phyloP scores from a whole-genome alignment of 306 rosid genomes.

The Ormosia semicastrata region DNA sequence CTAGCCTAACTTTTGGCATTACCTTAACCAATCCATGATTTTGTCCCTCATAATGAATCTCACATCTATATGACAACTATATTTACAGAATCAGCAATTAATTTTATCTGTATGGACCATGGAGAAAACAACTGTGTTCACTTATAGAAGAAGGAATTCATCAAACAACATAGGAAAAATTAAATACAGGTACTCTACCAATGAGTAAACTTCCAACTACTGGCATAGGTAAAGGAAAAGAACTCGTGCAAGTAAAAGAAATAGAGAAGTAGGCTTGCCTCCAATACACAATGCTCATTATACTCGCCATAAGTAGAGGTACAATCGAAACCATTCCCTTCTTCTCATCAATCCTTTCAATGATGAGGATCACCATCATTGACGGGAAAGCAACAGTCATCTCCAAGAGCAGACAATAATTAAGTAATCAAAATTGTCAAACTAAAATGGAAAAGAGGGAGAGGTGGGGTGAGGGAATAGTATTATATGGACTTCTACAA shows the following conservation, averaged over 20 bases:
- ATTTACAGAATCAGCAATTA: background rate
- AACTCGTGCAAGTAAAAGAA: slow-evolving; percentile 8
- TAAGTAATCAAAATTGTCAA: slow-evolving; percentile 8
- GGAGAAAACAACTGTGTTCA: background rate
- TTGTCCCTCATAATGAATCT: background rate
- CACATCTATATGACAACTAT: background rate
- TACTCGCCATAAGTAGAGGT: slow-evolving; percentile 60
- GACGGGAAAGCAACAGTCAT: slow-evolving; percentile 87
- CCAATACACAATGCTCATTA: slow-evolving; percentile 71
- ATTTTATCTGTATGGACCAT: background rate
- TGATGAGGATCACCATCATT: slow-evolving; percentile 69
- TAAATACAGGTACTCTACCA: background rate
- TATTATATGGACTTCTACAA: background rate
- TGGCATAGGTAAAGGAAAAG: background rate
- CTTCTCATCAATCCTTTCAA: slow-evolving; percentile 81
- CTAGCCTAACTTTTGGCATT: background rate
- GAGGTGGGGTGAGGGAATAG: background rate
- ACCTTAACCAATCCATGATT: slow-evolving; percentile 5
- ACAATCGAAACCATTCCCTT: slow-evolving; percentile 63
- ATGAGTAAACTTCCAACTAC: background rate
- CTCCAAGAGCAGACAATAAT: slow-evolving; percentile 38
- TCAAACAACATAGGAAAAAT: background rate
- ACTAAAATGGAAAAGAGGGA: background rate
- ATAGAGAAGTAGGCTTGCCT: slow-evolving; percentile 52
- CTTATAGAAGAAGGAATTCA: background rate